These are phyloP conservation scores for Peronospora tabacina DNA, from an alignment of 352 stramenopile species.

Conservation along the genomic window DNA sequence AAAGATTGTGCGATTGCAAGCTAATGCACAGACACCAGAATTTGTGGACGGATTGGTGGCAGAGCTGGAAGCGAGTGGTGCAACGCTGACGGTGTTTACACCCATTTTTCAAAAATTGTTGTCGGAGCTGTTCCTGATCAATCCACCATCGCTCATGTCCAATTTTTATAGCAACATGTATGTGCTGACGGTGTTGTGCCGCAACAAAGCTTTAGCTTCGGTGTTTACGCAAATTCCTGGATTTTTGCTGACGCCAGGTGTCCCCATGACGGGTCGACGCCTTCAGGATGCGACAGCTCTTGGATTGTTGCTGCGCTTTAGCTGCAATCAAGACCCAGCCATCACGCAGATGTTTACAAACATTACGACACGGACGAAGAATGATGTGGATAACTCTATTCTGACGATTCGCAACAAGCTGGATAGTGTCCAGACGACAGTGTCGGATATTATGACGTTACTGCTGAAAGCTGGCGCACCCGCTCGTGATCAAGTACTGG, in stretches of 20 bases:
- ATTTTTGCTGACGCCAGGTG: conserved; percentile 52
- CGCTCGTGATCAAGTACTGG: conserved; percentile 52
- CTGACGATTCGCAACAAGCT: conserved; percentile 56
- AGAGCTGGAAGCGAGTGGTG: conserved; percentile 42
- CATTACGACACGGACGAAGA: conserved; percentile 77
- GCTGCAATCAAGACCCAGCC: conserved; percentile 54
- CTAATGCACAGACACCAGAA: conserved; percentile 44
- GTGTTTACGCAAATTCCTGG: conserved; percentile 64
- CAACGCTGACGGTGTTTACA: conserved; percentile 48
- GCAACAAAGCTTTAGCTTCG: conserved; percentile 55
- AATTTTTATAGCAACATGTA: conserved; percentile 76
- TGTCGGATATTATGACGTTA: conserved; percentile 58
- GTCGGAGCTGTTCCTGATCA: conserved; percentile 71
- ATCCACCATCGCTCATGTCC: conserved; percentile 64
- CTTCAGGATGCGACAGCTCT: conserved; percentile 77
- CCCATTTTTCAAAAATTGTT: conserved; percentile 79
- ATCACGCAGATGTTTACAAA: conserved; percentile 80
- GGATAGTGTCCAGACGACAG: conserved; percentile 51
- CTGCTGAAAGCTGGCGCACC: conserved; percentile 54
- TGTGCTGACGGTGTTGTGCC: conserved; percentile 49
- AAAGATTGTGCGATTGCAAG: conserved; percentile 53
- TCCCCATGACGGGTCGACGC: conserved; percentile 52
- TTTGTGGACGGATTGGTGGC: conserved; percentile 48
- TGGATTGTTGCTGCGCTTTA: conserved; percentile 68
- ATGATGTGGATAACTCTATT: conserved; percentile 69